These are phyloP conservation scores for Alternaria triticina DNA, from an alignment of 2,329 filamentous ascomycete species.

Conservation along the genomic window DNA sequence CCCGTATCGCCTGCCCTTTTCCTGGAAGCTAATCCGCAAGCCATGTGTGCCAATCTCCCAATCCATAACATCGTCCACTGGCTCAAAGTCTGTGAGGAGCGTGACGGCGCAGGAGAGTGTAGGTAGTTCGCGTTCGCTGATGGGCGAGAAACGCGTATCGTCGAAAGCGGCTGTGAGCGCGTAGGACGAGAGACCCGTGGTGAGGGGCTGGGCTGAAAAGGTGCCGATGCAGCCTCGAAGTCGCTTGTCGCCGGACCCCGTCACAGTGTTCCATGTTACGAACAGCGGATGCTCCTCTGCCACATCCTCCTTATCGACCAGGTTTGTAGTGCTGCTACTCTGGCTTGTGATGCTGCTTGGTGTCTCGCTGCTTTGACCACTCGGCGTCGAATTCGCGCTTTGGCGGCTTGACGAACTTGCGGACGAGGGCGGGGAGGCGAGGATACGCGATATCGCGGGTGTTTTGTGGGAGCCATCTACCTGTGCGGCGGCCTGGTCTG, in stretches of 20 bases:
- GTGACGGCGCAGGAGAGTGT: slow-evolving; percentile 65
- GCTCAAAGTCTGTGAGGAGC: slow-evolving; percentile 84
- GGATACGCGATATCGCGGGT: slow-evolving; percentile 54
- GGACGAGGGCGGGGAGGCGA: slow-evolving; percentile 52
- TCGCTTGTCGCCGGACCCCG: slow-evolving; percentile 62
- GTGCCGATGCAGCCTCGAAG: slow-evolving; percentile 96
- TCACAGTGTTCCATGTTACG: slow-evolving; percentile 89
- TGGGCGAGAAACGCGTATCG: slow-evolving; percentile 67
- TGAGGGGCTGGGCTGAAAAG: slow-evolving; percentile 10
- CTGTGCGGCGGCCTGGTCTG: slow-evolving; percentile 9
- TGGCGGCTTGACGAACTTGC: slow-evolving; percentile 54
- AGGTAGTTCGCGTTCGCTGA: slow-evolving; percentile 52
- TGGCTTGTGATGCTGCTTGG: slow-evolving; percentile 53
- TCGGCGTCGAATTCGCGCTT: slow-evolving; percentile 55
- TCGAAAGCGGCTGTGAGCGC: slow-evolving; percentile 58
- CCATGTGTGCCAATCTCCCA: slow-evolving; percentile 90
- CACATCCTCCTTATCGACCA: slow-evolving; percentile 46
- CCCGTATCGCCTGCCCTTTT: slow-evolving; percentile 75
- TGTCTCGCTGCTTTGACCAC: slow-evolving; percentile 48
- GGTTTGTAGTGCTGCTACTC: slow-evolving; percentile 31
- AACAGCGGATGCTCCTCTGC: slow-evolving; percentile 72
- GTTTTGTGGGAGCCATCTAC: slow-evolving; percentile 43
- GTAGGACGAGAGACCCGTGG: slow-evolving; percentile 12
- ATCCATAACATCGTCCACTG: slow-evolving; percentile 74
- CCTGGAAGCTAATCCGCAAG: slow-evolving; percentile 82